Conservation (phyloP, 805 yeast species). For the Maudiozyma saulgeensis region DNA sequence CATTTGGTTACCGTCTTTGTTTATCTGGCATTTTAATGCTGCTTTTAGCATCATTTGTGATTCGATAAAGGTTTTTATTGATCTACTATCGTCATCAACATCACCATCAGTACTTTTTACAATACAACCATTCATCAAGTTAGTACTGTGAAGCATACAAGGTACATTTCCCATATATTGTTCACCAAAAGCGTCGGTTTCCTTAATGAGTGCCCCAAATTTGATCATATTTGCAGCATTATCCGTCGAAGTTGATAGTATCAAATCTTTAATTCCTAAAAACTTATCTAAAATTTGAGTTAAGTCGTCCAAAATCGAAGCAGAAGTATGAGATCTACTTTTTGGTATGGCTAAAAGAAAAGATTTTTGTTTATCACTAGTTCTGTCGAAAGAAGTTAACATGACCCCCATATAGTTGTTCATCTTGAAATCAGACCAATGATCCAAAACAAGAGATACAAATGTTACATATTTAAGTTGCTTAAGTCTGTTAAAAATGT, state of each 20-base stretch:
- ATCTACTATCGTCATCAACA: not conserved
- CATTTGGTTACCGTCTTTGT: no score
- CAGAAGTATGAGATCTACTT: not conserved
- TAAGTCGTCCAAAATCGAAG: not conserved
- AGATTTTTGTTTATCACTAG: not conserved
- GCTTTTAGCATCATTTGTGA: not conserved
- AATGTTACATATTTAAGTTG: not conserved
- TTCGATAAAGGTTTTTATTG: no score
- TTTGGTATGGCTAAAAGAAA: not conserved
- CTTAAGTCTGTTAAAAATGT: not conserved
- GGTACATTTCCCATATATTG: not conserved
- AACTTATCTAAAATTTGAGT: not conserved
- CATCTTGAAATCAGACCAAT: not conserved
- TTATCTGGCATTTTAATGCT: no score
- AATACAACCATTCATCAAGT: not conserved
- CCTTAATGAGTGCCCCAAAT: not conserved
- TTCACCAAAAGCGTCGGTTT: not conserved
- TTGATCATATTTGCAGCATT: not conserved
- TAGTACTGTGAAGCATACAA: not conserved
- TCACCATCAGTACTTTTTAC: not conserved
- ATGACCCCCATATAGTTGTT: not conserved
- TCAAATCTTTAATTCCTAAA: not conserved
- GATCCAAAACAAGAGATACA: not conserved
- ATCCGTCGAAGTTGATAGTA: not conserved
- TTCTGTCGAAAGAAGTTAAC: not conserved